These are phyloP conservation scores for Cymodocea nodosa DNA, from an alignment of 116 monocot genomes.

Conservation along the genomic window DNA sequence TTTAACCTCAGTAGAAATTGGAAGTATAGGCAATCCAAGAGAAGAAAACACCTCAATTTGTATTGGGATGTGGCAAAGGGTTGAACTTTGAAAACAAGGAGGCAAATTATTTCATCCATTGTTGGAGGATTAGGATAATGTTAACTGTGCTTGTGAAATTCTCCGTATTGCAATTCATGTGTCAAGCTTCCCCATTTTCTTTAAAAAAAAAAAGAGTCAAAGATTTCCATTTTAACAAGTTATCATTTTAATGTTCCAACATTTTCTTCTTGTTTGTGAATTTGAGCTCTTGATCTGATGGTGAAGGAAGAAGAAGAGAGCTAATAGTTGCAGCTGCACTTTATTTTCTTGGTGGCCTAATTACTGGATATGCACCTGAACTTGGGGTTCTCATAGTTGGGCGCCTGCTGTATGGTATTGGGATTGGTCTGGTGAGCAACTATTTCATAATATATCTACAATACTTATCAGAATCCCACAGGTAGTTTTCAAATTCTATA, in stretches of 20 bases:
- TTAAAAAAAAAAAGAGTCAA: no score
- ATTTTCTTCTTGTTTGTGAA: background rate
- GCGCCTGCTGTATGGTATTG: slow-evolving; percentile 69
- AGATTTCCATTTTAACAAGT: background rate
- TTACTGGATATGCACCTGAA: slow-evolving; percentile 62
- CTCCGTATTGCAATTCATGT: no score
- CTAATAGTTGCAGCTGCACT: slow-evolving; percentile 61
- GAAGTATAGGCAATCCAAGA: no score
- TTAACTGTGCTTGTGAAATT: no score
- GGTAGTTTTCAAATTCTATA: background rate
- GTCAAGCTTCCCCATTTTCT: background rate
- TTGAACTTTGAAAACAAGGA: no score
- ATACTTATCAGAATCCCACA: background rate
- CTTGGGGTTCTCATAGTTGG: slow-evolving; percentile 73
- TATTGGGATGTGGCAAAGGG: no score
- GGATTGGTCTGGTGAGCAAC: slow-evolving; percentile 84
- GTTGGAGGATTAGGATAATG: no score
- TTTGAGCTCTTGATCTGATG: slow-evolving; percentile 13
- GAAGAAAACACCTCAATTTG: no score
- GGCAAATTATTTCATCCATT: no score
- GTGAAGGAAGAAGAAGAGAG: slow-evolving; percentile 88
- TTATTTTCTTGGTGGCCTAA: slow-evolving; percentile 54
- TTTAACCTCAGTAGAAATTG: no score
- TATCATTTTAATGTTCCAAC: background rate
- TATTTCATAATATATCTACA: background rate